Evolutionary conservation across 2,329 filamentous ascomycete genomes (phyloP).

Genomic region (Exserohilum turcica): DNA sequence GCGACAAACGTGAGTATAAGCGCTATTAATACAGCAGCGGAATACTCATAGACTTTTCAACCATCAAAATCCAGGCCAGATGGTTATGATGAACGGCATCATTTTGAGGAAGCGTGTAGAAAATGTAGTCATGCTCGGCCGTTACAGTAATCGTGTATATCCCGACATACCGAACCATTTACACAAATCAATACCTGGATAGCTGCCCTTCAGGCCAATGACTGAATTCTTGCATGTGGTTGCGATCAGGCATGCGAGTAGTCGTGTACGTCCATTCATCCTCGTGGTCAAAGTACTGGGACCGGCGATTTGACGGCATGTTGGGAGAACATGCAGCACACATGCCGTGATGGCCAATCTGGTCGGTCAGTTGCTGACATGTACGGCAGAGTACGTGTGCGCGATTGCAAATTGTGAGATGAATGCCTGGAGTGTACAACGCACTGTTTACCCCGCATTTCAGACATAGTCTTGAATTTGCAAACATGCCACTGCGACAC

Average conservation of each 20-base stretch:
- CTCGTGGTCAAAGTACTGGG: slow-evolving; percentile 9
- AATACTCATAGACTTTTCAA: neutral
- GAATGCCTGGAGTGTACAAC: slow-evolving; percentile 26
- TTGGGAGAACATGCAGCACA: slow-evolving; percentile 21
- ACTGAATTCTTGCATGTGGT: slow-evolving; percentile 22
- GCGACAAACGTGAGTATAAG: slow-evolving; percentile 4
- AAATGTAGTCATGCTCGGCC: neutral
- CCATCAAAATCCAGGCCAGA: neutral
- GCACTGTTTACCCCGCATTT: slow-evolving; percentile 31
- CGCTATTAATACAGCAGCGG: neutral
- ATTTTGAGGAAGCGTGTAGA: neutral
- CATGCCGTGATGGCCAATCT: slow-evolving; percentile 11
- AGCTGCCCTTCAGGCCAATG: slow-evolving; percentile 22
- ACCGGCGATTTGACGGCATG: slow-evolving; percentile 1
- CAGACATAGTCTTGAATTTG: slow-evolving; percentile 33
- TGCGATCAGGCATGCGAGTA: slow-evolving; percentile 14
- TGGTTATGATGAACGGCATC: neutral
- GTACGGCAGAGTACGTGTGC: slow-evolving; percentile 23
- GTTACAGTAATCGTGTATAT: neutral
- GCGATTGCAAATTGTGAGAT: slow-evolving; percentile 28
- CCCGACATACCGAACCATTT: neutral
- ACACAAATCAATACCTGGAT: neutral
- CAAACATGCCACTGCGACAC: slow-evolving; percentile 28
- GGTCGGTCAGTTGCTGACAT: slow-evolving; percentile 29
- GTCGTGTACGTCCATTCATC: slow-evolving; percentile 22